These are phyloP conservation scores for Phylloporus sp. DNA, from an alignment of 768 basidiomycete genomes.

Conservation along the genomic window DNA sequence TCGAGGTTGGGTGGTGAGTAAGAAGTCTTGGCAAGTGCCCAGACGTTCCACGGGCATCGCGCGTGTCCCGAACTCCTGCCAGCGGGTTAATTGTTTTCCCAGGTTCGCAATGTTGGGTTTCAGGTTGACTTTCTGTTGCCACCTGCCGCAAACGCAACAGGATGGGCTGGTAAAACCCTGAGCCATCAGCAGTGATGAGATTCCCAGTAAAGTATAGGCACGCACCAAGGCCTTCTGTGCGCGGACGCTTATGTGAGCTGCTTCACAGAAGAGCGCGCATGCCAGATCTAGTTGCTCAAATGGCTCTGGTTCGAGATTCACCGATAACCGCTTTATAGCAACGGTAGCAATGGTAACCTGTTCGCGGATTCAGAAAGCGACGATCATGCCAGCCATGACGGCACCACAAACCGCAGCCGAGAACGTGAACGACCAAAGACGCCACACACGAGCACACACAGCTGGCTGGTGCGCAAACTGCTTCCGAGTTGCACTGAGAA, in stretches of 20 bases:
- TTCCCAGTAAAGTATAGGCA: background rate
- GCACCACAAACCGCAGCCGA: slow-evolving; percentile 44
- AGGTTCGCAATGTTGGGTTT: slow-evolving; percentile 10
- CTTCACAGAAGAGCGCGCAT: slow-evolving; percentile 41
- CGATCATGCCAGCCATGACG: background rate
- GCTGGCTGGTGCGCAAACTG: slow-evolving; percentile 42
- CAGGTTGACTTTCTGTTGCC: slow-evolving; percentile 31
- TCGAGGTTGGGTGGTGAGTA: background rate
- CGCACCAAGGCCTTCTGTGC: slow-evolving; percentile 45
- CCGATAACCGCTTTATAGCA: slow-evolving; percentile 41
- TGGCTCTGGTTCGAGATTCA: slow-evolving; percentile 43
- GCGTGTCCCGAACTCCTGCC: slow-evolving; percentile 25
- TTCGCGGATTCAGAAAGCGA: background rate
- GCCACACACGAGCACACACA: slow-evolving; percentile 50
- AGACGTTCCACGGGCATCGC: slow-evolving; percentile 32
- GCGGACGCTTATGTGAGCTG: slow-evolving; percentile 43
- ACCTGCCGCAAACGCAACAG: slow-evolving; percentile 42
- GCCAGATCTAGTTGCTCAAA: slow-evolving; percentile 43
- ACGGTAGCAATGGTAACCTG: slow-evolving; percentile 53
- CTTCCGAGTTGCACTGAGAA: slow-evolving; percentile 38
- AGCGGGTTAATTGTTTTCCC: background rate
- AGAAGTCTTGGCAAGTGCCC: slow-evolving; percentile 6
- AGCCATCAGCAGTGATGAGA: background rate
- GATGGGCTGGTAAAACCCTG: slow-evolving; percentile 36
- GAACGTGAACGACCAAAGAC: slow-evolving; percentile 55